Evolutionary conservation across 495 filamentous ascomycete species (phyloP).

Genomic region (Tetracladium marchalianum): DNA sequence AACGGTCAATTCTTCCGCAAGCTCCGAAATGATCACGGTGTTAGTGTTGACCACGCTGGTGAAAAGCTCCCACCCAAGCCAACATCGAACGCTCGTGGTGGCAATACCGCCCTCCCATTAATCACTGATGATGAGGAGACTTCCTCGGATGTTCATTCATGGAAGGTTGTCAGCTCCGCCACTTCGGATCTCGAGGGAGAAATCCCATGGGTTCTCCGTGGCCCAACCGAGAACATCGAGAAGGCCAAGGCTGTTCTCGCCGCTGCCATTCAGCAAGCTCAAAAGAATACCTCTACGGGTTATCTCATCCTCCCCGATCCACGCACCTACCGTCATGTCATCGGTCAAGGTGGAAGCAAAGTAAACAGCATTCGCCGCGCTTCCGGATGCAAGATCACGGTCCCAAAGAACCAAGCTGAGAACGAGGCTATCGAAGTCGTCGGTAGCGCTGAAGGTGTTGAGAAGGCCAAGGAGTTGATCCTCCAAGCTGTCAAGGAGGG

Average conservation of each 20-base stretch:
- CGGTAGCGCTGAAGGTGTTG: conserved; percentile 68
- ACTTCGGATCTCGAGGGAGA: conserved; percentile 49
- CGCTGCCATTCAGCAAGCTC: conserved; percentile 59
- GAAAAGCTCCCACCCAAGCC: conserved; percentile 62
- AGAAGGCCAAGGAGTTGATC: conserved; percentile 83
- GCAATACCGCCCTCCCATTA: conserved; percentile 58
- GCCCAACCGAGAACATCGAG: conserved; percentile 60
- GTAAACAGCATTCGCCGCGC: conserved; percentile 88
- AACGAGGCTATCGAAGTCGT: conserved; percentile 82
- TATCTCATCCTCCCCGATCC: conserved; percentile 89
- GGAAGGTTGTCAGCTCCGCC: conserved; percentile 60
- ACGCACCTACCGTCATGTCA: conserved; percentile 76
- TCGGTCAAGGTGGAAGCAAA: conserved; percentile 79
- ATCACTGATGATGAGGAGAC: conserved; percentile 75
- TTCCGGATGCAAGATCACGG: conserved; percentile 85
- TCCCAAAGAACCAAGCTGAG: conserved; percentile 69
- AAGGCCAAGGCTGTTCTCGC: conserved; percentile 66
- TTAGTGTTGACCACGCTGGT: conserved; percentile 84
- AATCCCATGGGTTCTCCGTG: conserved; percentile 87
- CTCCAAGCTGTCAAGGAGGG: conserved; percentile 63
- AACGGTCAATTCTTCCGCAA: conserved; percentile 88
- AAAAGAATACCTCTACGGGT: conserved; percentile 62
- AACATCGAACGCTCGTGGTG: conserved; percentile 33
- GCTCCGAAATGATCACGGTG: conserved; percentile 68
- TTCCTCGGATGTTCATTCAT: conserved; percentile 57